A percentile compares a stretch with the other conserved stretches of the same genome.
These are phyloP conservation scores for Aspergillus leporis DNA, from an alignment of 495 filamentous ascomycete species.

Conservation along the genomic window DNA sequence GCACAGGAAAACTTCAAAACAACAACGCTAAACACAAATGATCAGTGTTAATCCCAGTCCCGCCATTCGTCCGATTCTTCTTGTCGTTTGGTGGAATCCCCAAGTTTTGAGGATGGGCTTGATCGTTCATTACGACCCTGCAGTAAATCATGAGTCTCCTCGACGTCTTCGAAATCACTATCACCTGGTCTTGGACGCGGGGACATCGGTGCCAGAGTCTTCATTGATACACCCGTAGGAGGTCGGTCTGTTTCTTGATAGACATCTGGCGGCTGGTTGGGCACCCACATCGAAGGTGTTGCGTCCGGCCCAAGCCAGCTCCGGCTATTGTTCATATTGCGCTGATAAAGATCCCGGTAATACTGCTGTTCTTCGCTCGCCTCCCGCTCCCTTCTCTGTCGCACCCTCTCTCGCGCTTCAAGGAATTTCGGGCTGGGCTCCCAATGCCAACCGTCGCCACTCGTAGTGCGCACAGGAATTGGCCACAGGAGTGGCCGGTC, in stretches of 20 bases:
- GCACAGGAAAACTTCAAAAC: background rate
- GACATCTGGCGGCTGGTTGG: conserved; percentile 52
- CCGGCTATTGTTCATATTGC: conserved; percentile 38
- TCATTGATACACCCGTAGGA: conserved; percentile 53
- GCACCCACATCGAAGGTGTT: conserved; percentile 22
- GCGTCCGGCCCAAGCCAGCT: conserved; percentile 31
- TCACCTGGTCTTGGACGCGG: conserved; percentile 47
- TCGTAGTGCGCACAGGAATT: conserved; percentile 80
- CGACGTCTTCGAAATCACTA: conserved; percentile 40
- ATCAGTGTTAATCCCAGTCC: conserved; percentile 40
- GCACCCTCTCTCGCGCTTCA: conserved; percentile 61
- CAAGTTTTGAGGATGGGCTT: background rate
- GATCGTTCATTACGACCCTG: conserved; percentile 18
- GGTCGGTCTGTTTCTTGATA: conserved; percentile 46
- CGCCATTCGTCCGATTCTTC: conserved; percentile 41
- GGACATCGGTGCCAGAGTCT: conserved; percentile 48
- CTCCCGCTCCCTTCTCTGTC: conserved; percentile 59
- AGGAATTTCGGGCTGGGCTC: conserved; percentile 75
- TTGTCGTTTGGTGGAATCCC: conserved; percentile 1
- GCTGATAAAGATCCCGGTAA: conserved; percentile 40
- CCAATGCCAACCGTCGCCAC: conserved; percentile 95
- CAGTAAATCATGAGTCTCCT: conserved; percentile 25
- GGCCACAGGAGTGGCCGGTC: conserved; percentile 67
- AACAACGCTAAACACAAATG: background rate
- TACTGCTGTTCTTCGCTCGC: conserved; percentile 50